These are phyloP conservation scores for Helotiales sp. DNA, from an alignment of 2,329 filamentous ascomycete genomes.

Conservation along the genomic window DNA sequence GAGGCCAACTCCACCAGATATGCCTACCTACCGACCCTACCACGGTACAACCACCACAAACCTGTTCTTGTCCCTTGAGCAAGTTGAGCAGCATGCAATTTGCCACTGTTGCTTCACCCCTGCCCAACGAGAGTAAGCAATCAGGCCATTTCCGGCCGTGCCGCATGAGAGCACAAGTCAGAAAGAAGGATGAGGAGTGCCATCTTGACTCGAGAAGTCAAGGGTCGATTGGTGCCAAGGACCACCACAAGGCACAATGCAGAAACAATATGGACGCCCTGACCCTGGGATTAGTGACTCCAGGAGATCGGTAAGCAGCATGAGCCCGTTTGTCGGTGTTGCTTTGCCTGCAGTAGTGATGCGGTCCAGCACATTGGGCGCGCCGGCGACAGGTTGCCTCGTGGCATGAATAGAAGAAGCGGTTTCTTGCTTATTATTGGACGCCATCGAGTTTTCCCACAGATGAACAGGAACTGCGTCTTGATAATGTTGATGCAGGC, in stretches of 20 bases:
- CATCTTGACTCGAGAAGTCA: neutral
- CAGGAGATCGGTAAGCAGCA: neutral
- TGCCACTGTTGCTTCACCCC: neutral
- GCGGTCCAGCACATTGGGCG: neutral
- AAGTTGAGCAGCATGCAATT: neutral
- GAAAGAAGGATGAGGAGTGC: neutral
- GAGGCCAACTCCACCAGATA: neutral
- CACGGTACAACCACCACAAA: neutral
- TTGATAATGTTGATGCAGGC: neutral
- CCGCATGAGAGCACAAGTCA: conserved; percentile 2
- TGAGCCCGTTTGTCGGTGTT: neutral
- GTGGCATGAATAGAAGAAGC: neutral
- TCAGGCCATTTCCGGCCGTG: conserved; percentile 1
- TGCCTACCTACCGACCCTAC: neutral
- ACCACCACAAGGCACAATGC: neutral
- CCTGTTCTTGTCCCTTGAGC: neutral
- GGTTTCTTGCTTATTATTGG: neutral
- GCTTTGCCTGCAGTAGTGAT: neutral
- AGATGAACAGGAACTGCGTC: neutral
- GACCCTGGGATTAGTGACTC: neutral
- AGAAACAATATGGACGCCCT: neutral
- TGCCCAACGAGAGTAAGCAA: neutral
- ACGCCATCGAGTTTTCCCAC: neutral
- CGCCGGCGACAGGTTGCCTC: neutral
- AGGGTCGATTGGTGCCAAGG: neutral